Evolutionary conservation across 257 asterid species (phyloP).

Genomic region (Solanum piurae): DNA sequence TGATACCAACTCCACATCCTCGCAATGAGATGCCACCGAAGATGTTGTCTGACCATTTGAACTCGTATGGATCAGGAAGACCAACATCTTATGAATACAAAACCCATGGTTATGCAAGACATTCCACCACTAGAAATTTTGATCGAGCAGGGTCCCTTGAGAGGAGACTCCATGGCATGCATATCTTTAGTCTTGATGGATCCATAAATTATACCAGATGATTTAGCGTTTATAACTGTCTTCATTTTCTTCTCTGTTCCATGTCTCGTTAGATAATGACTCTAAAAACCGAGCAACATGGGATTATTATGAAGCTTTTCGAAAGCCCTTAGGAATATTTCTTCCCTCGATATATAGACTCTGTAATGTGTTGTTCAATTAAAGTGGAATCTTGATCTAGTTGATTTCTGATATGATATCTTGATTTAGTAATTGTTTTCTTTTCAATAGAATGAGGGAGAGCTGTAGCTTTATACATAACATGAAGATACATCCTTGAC

Average conservation of each 20-base stretch:
- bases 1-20: conserved; percentile 55
- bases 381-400: background rate
- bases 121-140: conserved; percentile 6
- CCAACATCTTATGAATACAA: background rate
- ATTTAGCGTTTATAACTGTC: background rate
- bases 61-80: background rate
- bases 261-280: background rate
- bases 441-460: background rate
- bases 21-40: conserved; percentile 22
- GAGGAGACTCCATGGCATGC: background rate
- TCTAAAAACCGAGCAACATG: background rate
- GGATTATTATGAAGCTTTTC: background rate
- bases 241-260: background rate
- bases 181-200: conserved; percentile 2
- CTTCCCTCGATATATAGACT: background rate
- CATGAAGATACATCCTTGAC: background rate
- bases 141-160: conserved; percentile 1
- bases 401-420: background rate
- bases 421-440: background rate
- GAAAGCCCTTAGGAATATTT: background rate
- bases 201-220: background rate
- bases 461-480: background rate
- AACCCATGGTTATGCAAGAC: conserved; percentile 2
- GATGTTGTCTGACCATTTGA: background rate
- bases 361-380: background rate